These are phyloP conservation scores for Fraxinus velutina DNA, from an alignment of 305 asterid genomes.

Conservation along the genomic window DNA sequence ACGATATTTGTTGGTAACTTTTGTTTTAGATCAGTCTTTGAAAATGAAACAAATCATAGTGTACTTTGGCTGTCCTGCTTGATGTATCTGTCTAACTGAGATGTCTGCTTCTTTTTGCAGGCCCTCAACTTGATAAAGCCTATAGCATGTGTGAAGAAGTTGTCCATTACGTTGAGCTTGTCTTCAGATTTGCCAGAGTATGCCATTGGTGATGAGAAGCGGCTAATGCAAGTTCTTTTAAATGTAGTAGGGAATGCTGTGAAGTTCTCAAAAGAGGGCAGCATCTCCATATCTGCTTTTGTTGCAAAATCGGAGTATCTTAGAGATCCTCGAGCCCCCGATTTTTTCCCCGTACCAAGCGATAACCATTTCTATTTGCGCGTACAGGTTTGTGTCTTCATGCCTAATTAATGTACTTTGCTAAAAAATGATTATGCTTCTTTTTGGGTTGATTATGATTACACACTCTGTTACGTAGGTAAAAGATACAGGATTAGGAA, in stretches of 20 bases:
- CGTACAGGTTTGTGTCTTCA: constrained; percentile 62
- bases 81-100: constrained; percentile 22
- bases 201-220: constrained; percentile 83
- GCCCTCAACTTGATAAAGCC: constrained; percentile 77
- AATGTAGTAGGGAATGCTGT: constrained; percentile 73
- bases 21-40: background rate
- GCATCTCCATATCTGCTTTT: constrained; percentile 66
- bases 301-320: constrained; percentile 73
- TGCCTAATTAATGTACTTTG: constrained; percentile 6
- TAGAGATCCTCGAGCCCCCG: constrained; percentile 78
- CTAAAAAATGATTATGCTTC: background rate
- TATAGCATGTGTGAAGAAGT: constrained; percentile 80
- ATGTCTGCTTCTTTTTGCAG: constrained; percentile 39
- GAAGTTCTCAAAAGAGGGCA: constrained; percentile 89
- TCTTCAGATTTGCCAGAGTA: constrained; percentile 49
- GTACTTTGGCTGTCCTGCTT: constrained; percentile 10
- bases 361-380: constrained; percentile 84
- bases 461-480: constrained; percentile 49
- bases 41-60: background rate
- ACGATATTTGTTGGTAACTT: background rate
- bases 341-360: constrained; percentile 65
- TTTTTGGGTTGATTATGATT: constrained; percentile 7
- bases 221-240: constrained; percentile 84
- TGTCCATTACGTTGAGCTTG: constrained; percentile 58
- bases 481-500: constrained; percentile 89